Percentiles rank a stretch among this genome's conserved stretches.
Evolutionary conservation across 306 rosid species (phyloP).

Genomic region (Cyclanthera cordifolia): DNA sequence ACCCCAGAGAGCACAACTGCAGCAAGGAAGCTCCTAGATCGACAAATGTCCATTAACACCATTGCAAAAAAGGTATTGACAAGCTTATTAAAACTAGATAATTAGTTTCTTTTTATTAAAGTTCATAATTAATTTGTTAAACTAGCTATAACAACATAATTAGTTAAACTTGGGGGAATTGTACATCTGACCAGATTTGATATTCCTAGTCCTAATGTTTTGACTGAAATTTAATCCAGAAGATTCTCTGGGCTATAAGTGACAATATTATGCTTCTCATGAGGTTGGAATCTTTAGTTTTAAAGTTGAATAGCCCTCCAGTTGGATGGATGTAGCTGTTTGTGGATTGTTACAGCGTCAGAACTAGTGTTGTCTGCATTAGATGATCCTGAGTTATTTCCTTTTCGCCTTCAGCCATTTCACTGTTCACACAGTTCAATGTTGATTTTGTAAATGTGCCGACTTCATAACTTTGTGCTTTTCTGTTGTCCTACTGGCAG

Average conservation of each 20-base stretch:
- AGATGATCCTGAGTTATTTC: background rate
- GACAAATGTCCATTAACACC: constrained; percentile 93
- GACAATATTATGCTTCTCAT: background rate
- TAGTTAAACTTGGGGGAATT: background rate
- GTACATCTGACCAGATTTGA: background rate
- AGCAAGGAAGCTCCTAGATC: constrained; percentile 86
- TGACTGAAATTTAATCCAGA: background rate
- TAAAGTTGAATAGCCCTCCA: constrained; percentile 3
- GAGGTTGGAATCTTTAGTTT: background rate
- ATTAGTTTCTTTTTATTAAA: too few species aligned
- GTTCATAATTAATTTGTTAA: too few species aligned
- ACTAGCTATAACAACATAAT: too few species aligned
- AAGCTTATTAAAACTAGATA: background rate
- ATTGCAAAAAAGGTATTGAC: constrained; percentile 77
- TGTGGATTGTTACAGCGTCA: background rate
- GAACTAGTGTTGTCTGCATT: background rate
- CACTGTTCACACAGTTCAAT: background rate
- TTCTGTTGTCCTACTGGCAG: background rate
- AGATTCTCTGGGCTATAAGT: constrained; percentile 1
- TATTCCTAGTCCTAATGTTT: background rate
- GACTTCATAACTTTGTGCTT: background rate
- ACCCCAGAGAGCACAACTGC: constrained; percentile 98
- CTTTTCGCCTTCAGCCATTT: background rate
- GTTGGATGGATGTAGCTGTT: background rate
- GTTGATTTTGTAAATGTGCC: background rate